A percentile compares a stretch with the other conserved stretches of the same genome.
phyloP scores from a whole-genome alignment of 2,329 filamentous ascomycete genomes.

The Cadophora malorum region DNA sequence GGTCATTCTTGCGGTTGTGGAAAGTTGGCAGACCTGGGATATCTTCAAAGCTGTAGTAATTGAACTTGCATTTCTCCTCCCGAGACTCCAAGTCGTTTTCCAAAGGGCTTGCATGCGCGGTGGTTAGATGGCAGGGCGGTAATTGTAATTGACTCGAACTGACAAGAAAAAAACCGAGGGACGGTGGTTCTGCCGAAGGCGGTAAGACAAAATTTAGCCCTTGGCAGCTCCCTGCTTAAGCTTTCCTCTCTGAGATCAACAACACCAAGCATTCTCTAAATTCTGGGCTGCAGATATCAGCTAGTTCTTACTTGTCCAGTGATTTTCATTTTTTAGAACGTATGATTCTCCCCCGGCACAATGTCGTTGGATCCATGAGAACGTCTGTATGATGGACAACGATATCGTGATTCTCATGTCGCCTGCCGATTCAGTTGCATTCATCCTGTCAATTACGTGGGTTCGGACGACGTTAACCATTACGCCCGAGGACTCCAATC shows the following conservation, averaged over 20 bases:
- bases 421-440: no score
- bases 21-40: conserved; percentile 2
- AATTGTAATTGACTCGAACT: background rate
- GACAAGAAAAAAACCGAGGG: conserved; percentile 2
- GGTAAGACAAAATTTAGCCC: background rate
- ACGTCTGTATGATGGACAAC: no score
- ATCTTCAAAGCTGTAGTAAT: background rate
- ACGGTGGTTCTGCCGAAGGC: background rate
- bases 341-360: no score
- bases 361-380: no score
- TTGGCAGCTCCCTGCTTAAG: background rate
- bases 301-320: background rate
- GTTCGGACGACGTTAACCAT: no score
- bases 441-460: no score
- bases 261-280: conserved; percentile 5
- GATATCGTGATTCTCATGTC: no score
- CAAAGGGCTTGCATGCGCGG: conserved; percentile 10
- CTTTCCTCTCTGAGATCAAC: conserved; percentile 12
- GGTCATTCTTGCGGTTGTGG: conserved; percentile 21
- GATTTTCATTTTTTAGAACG: no score
- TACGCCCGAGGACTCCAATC: no score
- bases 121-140: background rate
- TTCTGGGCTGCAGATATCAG: background rate
- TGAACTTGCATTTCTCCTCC: conserved; percentile 13
- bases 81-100: conserved; percentile 3